Conservation (phyloP, 1,139 yeast genomes). For the Scheffersomyces segobiensis region DNA sequence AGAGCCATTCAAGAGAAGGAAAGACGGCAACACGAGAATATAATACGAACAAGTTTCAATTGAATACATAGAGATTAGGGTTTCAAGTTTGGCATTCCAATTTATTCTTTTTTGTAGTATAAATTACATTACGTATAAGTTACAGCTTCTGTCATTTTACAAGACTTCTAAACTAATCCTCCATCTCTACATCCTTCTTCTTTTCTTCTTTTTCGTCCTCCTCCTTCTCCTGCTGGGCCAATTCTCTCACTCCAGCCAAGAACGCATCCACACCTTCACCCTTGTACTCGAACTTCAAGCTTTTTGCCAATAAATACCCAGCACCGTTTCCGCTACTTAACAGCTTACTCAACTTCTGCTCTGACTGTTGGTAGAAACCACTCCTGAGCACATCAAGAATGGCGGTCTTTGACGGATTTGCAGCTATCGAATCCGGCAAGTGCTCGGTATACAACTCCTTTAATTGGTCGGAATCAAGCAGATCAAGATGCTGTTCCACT, state of each 20-base stretch:
- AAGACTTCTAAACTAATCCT: neutral
- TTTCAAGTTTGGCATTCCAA: neutral
- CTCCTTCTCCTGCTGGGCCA: constrained; percentile 23
- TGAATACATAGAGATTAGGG: neutral
- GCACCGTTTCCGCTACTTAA: constrained; percentile 44
- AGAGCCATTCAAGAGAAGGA: neutral
- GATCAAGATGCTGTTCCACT: constrained; percentile 40
- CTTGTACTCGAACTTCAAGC: constrained; percentile 49
- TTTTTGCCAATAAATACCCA: constrained; percentile 53
- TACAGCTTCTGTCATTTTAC: neutral
- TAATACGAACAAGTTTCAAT: neutral
- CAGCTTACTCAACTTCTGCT: constrained; percentile 45
- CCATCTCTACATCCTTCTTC: neutral
- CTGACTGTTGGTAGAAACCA: constrained; percentile 54
- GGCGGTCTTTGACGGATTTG: constrained; percentile 37
- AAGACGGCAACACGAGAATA: neutral
- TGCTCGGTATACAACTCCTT: constrained; percentile 34
- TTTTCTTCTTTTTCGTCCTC: constrained; percentile 4
- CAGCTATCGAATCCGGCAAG: constrained; percentile 44
- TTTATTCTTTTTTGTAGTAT: too few species aligned
- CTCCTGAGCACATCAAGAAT: constrained; percentile 50
- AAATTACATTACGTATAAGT: neutral
- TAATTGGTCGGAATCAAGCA: constrained; percentile 38
- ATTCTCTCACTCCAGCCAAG: constrained; percentile 46
- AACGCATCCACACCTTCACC: constrained; percentile 65